Base-by-base conservation (phyloP, 306 rosid genomes). In the Cucurbita maxima region DNA sequence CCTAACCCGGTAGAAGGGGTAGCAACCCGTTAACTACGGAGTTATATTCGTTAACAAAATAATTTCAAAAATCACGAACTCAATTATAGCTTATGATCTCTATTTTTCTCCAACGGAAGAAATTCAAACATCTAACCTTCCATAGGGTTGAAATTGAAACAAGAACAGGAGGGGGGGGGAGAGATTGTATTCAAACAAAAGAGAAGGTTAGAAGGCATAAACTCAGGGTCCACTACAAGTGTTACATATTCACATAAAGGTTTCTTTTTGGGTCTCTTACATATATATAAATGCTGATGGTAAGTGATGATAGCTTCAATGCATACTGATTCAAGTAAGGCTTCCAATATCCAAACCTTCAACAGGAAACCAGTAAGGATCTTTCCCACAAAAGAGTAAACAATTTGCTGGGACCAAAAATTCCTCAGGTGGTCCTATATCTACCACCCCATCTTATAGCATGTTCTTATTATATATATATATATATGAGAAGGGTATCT, bases 401-500 rank as follows among this genome's bases (percentile, higher is more conserved):
- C 1, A 47, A 15, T 7, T 57, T 60, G n/a, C 4, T 48, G 57
- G 57, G 73, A 69, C 73, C 73, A 69, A 69, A 44, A 69, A 48
- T 69, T 45, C 40, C 73, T 15, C 57, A 67, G 54, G 72, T 67
- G 72, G 72, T 67, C 72, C 72, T 66, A 20, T 19, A 67, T 50
- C 15, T 6, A 67, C 11, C 5, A 5, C 16, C 18, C 54, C 38
- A 67, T 7, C n/a, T 41, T 40, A 41, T 40, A 63, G 71, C 34
- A 63, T 41, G 36, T 15, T 63, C 30, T 38, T 55, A 0, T 44
- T 48, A 13, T 48, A 13, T 6, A 12, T 9, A 7, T 62, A n/a
- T 38, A 38, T 18, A 63, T 10, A 66, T 19, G 1, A 67, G 22
- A 25, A 69, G 22, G 57, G 73, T 47, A 13, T 45, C 43, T 68